Percentiles rank a stretch among this genome's conserved stretches.
These are phyloP conservation scores for Pichia membranifaciens DNA, from an alignment of 805 yeast species.

Conservation along the genomic window DNA sequence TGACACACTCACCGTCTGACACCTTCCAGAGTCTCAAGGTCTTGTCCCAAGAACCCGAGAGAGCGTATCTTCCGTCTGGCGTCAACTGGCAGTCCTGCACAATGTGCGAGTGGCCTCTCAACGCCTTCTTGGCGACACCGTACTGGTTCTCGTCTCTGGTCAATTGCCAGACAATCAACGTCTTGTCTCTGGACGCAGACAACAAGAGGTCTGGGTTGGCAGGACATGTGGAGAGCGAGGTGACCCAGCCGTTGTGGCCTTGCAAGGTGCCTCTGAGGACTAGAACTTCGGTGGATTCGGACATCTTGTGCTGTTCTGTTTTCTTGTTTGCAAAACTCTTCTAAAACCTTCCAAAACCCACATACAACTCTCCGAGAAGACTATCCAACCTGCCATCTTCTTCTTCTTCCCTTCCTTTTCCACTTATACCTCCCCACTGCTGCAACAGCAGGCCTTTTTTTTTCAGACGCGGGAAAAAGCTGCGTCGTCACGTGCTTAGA, in stretches of 20 bases:
- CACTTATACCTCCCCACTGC: no score
- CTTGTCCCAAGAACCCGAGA: constrained; percentile 99
- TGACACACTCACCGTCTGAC: constrained; percentile 86
- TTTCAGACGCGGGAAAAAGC: no score
- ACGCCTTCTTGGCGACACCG: constrained; percentile 97
- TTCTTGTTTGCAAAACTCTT: neutral
- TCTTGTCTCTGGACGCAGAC: constrained; percentile 98
- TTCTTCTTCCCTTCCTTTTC: no score
- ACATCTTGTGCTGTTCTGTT: constrained; percentile 37
- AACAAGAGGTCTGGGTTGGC: constrained; percentile 96
- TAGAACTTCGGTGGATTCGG: constrained; percentile 74
- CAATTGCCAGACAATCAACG: constrained; percentile 96
- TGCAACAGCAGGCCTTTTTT: no score
- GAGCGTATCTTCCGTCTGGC: constrained; percentile 95
- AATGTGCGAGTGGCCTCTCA: constrained; percentile 98
- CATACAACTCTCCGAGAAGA: neutral
- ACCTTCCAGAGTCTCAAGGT: constrained; percentile 98
- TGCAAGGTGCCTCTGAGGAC: constrained; percentile 99
- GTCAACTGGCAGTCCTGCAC: constrained; percentile 97
- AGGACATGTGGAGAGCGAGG: constrained; percentile 95
- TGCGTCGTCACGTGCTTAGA: neutral
- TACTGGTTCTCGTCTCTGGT: constrained; percentile 92
- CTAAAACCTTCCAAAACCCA: neutral
- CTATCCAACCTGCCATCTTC: no score
- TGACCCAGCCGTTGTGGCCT: constrained; percentile 95